These are phyloP conservation scores for Phtheirospermum japonicum DNA, from an alignment of 257 asterid species.

Conservation along the genomic window DNA sequence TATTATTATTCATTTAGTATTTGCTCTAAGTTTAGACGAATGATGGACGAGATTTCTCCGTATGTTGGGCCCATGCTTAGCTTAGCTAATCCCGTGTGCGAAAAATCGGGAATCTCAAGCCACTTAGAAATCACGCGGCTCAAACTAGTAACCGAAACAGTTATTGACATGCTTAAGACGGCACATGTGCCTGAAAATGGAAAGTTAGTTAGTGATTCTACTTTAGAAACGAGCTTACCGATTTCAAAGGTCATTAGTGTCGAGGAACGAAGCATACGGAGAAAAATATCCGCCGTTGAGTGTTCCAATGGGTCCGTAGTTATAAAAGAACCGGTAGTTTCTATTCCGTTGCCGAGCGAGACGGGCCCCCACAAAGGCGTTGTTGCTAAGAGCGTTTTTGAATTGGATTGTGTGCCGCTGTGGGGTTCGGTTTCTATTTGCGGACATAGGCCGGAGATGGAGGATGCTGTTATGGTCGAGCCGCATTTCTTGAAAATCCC, in stretches of 20 bases:
- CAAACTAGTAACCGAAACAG: constrained; percentile 68
- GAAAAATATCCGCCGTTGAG: constrained; percentile 40
- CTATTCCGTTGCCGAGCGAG: constrained; percentile 46
- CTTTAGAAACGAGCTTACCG: constrained; percentile 45
- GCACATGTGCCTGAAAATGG: no score
- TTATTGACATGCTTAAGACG: constrained; percentile 18
- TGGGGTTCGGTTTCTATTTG: no score
- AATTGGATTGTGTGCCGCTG: no score
- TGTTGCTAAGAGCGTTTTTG: no score
- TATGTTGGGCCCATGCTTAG: constrained; percentile 48
- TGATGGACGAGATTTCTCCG: no score
- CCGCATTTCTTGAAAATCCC: no score
- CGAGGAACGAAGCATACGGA: constrained; percentile 49
- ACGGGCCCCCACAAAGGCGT: constrained; percentile 34
- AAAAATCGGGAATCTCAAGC: no score
- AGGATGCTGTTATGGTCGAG: no score
- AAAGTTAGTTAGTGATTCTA: constrained; percentile 23
- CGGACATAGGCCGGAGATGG: no score
- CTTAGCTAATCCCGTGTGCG: no score
- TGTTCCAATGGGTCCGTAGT: constrained; percentile 41
- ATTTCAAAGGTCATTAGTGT: constrained; percentile 78
- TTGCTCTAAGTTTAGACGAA: no score
- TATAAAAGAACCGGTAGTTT: constrained; percentile 57
- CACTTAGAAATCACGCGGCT: constrained; percentile 59
- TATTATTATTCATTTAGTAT: no score